These are phyloP conservation scores for Fusarium xyrophilum DNA, from an alignment of 2,329 filamentous ascomycete species.

Conservation along the genomic window DNA sequence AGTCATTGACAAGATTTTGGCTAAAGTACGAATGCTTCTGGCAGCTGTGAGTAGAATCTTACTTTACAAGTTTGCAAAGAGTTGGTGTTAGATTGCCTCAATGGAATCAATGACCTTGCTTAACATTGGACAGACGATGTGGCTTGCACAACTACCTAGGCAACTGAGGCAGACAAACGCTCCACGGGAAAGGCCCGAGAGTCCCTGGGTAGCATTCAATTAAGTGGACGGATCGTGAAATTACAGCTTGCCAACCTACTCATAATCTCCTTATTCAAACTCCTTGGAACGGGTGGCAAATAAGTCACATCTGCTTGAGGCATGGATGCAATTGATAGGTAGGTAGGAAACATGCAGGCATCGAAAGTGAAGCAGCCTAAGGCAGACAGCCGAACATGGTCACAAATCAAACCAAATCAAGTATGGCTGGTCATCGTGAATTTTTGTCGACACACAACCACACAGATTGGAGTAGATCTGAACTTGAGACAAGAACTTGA, in stretches of 20 bases:
- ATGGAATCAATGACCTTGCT: too few relatives aligned
- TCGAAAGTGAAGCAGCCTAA: not conserved
- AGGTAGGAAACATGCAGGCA: not conserved
- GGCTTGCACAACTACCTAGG: not conserved
- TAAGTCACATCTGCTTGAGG: not conserved
- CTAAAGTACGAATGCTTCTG: not conserved
- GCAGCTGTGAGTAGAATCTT: not conserved
- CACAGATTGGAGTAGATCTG: not conserved
- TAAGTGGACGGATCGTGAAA: not conserved
- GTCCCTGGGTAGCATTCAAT: not conserved
- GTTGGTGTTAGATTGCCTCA: not conserved
- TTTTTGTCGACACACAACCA: not conserved
- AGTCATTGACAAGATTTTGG: not conserved
- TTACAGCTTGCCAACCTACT: not conserved
- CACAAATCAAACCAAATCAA: not conserved
- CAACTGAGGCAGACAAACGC: not conserved
- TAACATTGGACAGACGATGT: not conserved
- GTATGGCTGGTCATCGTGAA: constrained; percentile 13
- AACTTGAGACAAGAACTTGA: not conserved
- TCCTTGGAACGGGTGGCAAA: not conserved
- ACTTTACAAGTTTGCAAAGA: not conserved
- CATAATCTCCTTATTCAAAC: not conserved
- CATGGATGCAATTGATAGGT: not conserved
- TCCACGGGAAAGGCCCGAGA: not conserved
- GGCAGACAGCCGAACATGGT: constrained; percentile 14